Base-by-base conservation (phyloP, 1,284 basidiomycete genomes). In the Austroboletus novae-zelandiae region DNA sequence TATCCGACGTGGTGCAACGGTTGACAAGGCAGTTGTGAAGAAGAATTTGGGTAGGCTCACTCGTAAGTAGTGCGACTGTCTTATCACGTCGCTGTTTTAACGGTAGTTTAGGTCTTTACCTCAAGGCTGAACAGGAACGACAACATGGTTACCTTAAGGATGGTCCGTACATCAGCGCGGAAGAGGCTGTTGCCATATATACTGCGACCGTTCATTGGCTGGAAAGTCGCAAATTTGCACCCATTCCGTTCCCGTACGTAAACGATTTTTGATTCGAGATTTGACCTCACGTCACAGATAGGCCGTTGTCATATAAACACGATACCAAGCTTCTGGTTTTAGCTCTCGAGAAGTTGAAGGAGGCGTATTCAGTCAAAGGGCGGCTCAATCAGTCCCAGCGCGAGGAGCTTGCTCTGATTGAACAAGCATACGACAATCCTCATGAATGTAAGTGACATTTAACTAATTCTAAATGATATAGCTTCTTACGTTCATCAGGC, bases 21-120 rank as follows among this genome's bases (percentile, higher is more conserved):
- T 99, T 57, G 97, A 99, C 76, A 99, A 99, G 75, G 97, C 97
- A 8, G 97, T 99, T 35, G 91, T 94, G 15, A 94, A 94, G 78
- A 96, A 96, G 82, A 97, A 97, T 66, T 74, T 94, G 37, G 93
- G 92, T 53, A 88, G 92, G 63, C 78, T 95, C 40, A 94, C 91
- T 53, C 89, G 92, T 78, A 59, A 67, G 74, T 75, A 48, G 30
- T 50, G 56, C 4, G 25, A 29, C 49, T 35, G 4, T 55, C 40
- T 40, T 5, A 9, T 42, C 1, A 4, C 31, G 13, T 51, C 17
- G 7, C 23, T 7, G 25, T 43, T 40, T 55, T 62, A 37, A 64
- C 53, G 11, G 27, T 35, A 17, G n/a, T 35, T 41, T 44, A 83
- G 80, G 89, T 61, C 78, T 98, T 9, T 98, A 97, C 69, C 78